phyloP scores from a whole-genome alignment of 2,329 filamentous ascomycete species.

The Sordariomycetes sp. region DNA sequence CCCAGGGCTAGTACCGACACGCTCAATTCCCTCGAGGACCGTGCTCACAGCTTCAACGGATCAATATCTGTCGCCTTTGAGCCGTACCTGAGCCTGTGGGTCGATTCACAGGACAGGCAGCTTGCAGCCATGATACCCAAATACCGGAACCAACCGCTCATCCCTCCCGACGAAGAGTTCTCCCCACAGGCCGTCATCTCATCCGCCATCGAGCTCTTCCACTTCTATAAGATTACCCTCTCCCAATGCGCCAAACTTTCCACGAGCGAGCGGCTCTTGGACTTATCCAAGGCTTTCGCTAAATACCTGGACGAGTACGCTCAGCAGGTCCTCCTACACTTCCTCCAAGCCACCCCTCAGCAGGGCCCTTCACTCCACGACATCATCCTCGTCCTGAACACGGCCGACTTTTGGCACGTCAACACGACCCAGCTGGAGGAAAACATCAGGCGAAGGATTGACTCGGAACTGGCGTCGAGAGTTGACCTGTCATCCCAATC shows the following conservation, averaged over 20 bases:
- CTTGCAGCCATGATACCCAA: conserved; percentile 74
- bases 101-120: conserved; percentile 89
- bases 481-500: conserved; percentile 90
- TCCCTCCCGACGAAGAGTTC: conserved; percentile 83
- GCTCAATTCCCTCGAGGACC: conserved; percentile 67
- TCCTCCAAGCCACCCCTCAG: conserved; percentile 46
- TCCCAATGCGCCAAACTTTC: conserved; percentile 95
- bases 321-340: conserved; percentile 76
- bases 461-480: conserved; percentile 60
- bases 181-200: conserved; percentile 79
- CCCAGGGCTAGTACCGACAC: conserved; percentile 82
- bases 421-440: conserved; percentile 92
- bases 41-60: conserved; percentile 69
- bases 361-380: conserved; percentile 54
- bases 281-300: conserved; percentile 74
- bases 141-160: conserved; percentile 73
- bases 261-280: conserved; percentile 75
- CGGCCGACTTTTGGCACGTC: conserved; percentile 91
- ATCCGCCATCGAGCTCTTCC: conserved; percentile 93
- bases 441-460: conserved; percentile 84
- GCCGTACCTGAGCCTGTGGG: conserved; percentile 93
- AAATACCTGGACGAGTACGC: conserved; percentile 95
- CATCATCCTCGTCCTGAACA: conserved; percentile 80
- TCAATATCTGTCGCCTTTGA: conserved; percentile 95
- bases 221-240: conserved; percentile 87